These are phyloP conservation scores for Stemphylium lycopersici DNA, from an alignment of 2,329 filamentous ascomycete species.

Conservation along the genomic window DNA sequence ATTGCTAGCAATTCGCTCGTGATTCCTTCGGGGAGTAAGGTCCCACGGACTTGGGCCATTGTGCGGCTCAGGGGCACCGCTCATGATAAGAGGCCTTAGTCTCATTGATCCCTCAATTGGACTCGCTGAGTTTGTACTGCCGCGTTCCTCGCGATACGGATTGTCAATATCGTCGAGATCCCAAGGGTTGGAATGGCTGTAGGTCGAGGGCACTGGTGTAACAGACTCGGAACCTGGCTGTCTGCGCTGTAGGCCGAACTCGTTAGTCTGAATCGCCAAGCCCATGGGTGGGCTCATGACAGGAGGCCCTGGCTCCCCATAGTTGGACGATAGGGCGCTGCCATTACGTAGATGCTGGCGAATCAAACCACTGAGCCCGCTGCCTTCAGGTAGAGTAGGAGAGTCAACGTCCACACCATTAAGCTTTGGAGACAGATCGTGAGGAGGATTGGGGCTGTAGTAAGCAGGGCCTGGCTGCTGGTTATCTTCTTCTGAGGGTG, in stretches of 20 bases:
- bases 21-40: slow-evolving; percentile 55
- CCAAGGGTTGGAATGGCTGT: slow-evolving; percentile 61
- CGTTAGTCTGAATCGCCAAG: slow-evolving; percentile 44
- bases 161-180: slow-evolving; percentile 59
- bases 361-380: slow-evolving; percentile 79
- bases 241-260: slow-evolving; percentile 35
- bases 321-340: slow-evolving; percentile 82
- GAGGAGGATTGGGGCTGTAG: slow-evolving; percentile 15
- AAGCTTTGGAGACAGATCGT: slow-evolving; percentile 6
- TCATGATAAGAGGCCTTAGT: slow-evolving; percentile 13
- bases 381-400: slow-evolving; percentile 71
- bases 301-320: slow-evolving; percentile 50
- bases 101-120: slow-evolving; percentile 36
- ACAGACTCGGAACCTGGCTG: slow-evolving; percentile 44
- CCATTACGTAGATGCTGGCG: slow-evolving; percentile 81
- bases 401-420: slow-evolving; percentile 64
- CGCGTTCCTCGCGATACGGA: slow-evolving; percentile 43
- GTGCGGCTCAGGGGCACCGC: slow-evolving; percentile 16
- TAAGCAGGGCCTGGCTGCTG: slow-evolving; percentile 13
- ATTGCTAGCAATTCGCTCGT: slow-evolving; percentile 57
- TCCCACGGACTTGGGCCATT: slow-evolving; percentile 50
- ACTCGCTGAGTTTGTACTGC: slow-evolving; percentile 45
- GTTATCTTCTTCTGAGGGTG: slow-evolving; percentile 26
- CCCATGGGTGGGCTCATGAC: slow-evolving; percentile 54
- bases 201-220: slow-evolving; percentile 55